Percentiles rank a stretch among this genome's conserved stretches.
Evolutionary conservation across 1,284 basidiomycete genomes (phyloP).

Genomic region (Boletus smithii): DNA sequence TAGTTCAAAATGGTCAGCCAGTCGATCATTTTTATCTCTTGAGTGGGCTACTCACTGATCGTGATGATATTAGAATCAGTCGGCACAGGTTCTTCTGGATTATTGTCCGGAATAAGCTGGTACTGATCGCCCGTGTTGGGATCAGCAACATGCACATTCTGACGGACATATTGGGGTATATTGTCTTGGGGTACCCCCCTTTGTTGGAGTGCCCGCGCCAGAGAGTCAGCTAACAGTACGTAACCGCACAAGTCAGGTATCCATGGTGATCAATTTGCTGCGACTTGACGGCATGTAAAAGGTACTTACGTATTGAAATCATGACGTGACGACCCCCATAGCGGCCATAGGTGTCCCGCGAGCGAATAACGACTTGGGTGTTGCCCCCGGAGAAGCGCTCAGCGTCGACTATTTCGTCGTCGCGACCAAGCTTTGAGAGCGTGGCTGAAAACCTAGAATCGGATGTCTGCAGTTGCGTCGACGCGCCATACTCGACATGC

Average conservation of each 20-base stretch:
- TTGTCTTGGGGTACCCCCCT: conserved; percentile 4
- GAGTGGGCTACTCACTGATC: conserved; percentile 4
- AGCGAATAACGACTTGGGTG: not conserved
- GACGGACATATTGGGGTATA: conserved; percentile 6
- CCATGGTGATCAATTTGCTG: not conserved
- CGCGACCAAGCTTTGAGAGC: conserved; percentile 1
- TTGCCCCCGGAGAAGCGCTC: not conserved
- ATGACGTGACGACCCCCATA: conserved; percentile 2
- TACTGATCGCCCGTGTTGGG: conserved; percentile 7
- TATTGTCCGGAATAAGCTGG: conserved; percentile 1
- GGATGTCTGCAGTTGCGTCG: not conserved
- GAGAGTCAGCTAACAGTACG: conserved; percentile 2
- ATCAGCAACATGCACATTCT: conserved; percentile 4
- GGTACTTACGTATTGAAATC: conserved; percentile 3
- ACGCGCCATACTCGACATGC: not conserved
- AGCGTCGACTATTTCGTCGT: not conserved
- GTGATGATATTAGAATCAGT: not conserved
- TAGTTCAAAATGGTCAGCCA: conserved; percentile 1
- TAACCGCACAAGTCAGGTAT: not conserved
- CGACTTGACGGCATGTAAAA: not conserved
- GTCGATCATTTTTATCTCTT: not conserved
- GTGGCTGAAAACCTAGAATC: conserved; percentile 1
- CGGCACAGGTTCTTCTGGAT: not conserved
- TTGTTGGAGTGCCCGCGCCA: not conserved
- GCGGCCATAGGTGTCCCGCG: not conserved